phyloP scores from a whole-genome alignment of 768 basidiomycete species.

The Russula emetica region DNA sequence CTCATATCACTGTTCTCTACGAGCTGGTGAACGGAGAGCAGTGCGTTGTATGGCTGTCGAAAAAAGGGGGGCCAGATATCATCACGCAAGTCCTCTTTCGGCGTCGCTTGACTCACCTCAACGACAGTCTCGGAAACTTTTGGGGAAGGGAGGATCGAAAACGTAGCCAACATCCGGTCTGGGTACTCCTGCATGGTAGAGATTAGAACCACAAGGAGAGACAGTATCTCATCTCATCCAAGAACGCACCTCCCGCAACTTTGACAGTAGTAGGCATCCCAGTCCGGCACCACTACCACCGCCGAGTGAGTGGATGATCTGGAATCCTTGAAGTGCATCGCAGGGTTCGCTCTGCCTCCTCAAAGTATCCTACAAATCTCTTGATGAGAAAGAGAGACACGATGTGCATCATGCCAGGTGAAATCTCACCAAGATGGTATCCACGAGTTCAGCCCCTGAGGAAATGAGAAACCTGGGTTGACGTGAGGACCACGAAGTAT shows the following conservation, averaged over 20 bases:
- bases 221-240: background rate
- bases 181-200: slow-evolving; percentile 52
- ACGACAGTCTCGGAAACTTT: slow-evolving; percentile 51
- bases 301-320: slow-evolving; percentile 83
- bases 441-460: slow-evolving; percentile 85
- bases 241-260: slow-evolving; percentile 65
- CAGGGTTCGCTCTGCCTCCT: slow-evolving; percentile 76
- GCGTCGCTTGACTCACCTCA: slow-evolving; percentile 39
- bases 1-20: slow-evolving; percentile 83
- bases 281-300: slow-evolving; percentile 89
- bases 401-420: background rate
- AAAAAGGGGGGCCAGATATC: background rate
- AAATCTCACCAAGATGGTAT: slow-evolving; percentile 59
- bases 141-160: slow-evolving; percentile 51
- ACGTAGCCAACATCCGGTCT: slow-evolving; percentile 50
- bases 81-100: background rate
- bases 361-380: slow-evolving; percentile 55
- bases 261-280: slow-evolving; percentile 74
- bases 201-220: slow-evolving; percentile 16
- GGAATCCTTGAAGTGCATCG: slow-evolving; percentile 89
- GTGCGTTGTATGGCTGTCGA: slow-evolving; percentile 70
- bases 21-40: slow-evolving; percentile 85
- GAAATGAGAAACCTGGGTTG: background rate
- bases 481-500: background rate
- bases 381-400: background rate